phyloP scores from a whole-genome alignment of 345 rosid genomes.

The Ricinus communis region DNA sequence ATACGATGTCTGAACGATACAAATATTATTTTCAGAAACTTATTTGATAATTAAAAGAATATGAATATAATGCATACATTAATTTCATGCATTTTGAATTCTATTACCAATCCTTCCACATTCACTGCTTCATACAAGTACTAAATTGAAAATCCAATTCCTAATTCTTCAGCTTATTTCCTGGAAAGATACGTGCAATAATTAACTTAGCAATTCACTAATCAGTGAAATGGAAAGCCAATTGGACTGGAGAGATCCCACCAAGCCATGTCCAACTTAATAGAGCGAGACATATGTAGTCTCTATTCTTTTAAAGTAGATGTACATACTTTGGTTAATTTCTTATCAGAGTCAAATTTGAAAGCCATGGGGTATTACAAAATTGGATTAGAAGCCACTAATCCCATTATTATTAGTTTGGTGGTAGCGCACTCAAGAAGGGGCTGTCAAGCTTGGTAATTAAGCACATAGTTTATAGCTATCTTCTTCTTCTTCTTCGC shows the following conservation, averaged over 20 bases:
- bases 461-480: not conserved
- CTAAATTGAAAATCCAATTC: too few species aligned
- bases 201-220: not conserved
- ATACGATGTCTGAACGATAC: too few species aligned
- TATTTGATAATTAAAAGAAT: too few species aligned
- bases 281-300: too few species aligned
- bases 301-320: too few species aligned
- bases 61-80: too few species aligned
- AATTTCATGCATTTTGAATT: too few species aligned
- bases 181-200: not conserved
- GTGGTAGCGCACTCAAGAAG: conserved; percentile 35
- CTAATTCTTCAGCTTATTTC: not conserved
- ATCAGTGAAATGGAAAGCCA: too few species aligned
- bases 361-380: conserved; percentile 14
- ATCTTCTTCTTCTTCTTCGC: not conserved
- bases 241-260: conserved; percentile 4
- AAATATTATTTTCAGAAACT: too few species aligned
- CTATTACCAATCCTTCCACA: too few species aligned
- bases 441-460: conserved; percentile 11
- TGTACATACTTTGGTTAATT: not conserved
- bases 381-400: conserved; percentile 16
- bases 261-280: not conserved
- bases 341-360: conserved; percentile 1
- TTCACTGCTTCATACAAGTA: too few species aligned
- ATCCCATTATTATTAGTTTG: conserved; percentile 2